Evolutionary conservation across 2,329 filamentous ascomycete genomes (phyloP), one percentile per base, ranked within the genome.

Genomic region (Botrytis porri): DNA sequence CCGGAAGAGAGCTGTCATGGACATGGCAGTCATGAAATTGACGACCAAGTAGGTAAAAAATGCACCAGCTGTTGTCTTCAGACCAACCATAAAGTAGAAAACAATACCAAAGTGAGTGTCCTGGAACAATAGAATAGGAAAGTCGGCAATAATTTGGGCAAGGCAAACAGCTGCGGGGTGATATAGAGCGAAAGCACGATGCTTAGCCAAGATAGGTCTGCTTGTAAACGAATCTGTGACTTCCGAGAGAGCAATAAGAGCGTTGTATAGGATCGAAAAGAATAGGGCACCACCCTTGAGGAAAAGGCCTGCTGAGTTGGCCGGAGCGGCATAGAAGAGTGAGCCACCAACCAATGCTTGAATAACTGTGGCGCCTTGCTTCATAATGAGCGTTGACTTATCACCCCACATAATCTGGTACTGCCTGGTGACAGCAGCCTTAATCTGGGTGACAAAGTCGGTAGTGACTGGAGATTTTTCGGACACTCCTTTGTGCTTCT

Each of bases 371-470:
- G 86, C 85, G 8, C 84, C 81, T 76, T 91, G 88, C 78, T 90
- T 90, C 81, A 91, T 88, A 74, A 89, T 76, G 57, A 91, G 88
- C 0, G 88, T 89, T 0, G 86, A 83, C 75, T 89, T 90, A 80
- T 92, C 89, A 57, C 89, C 89, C 84, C 86, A 87, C 1, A 92
- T 77, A 39, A 92, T 89, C 76, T 91, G 88, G 74, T 91, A 91
- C 75, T 92, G 89, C 8, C 90, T 85, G 35, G 79, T 81, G 22
- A 90, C 80, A 71, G 86, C 88, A 2, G 87, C 84, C 48, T 83
- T 85, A 32, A 91, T 84, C 77, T 93, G 89, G 88, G 48, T 51
- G 14, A 14, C 10, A n/a, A 51, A 51, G 25, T 51, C 25, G 25
- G 48, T 51, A n/a, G 48, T 92, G 71, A 89, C 80, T 0, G 88